Base-by-base conservation (phyloP, 495 filamentous ascomycete genomes). In the Staphylotrichum tortipilum region DNA sequence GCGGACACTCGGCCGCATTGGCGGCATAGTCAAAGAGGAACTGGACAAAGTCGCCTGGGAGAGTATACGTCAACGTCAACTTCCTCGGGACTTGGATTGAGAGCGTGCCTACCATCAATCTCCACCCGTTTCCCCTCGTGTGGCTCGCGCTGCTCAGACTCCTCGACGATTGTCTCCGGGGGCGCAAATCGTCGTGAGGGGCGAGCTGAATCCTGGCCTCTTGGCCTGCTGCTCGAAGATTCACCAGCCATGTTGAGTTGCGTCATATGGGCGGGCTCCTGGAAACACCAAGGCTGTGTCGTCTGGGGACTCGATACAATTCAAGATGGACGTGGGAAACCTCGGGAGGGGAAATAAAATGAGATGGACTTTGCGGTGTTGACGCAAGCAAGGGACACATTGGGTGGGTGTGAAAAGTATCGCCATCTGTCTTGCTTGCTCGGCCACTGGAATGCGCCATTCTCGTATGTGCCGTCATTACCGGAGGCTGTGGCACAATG, bases 11-110 rank as follows among this genome's bases (percentile, higher is more conserved):
- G 2, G 33, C 9, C 24, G 45, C 29, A 18, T 44, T 30, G 7
- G 26, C 39, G 9, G 56, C 45, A 26, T 60, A 60, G 4, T 38
- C 28, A 21, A 44, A 30, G 17, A 57, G 37, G 28, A 50, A 53
- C 2, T 42, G 7, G 3, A 57, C 19, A 17, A 60, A 54, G 1
- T 10, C 23, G 3, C 26, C 49, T 41, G 23, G 15, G n/a, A n/a
- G 9, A 22, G 0, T 0, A 2, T 6, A 3, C 14, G 35, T 52
- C 23, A 52, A 28, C 19, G 4, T 1, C 19, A 8, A 34, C 17
- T 3, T 22, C 12, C 12, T 5, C n/a, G 14, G 12, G 8, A 23
- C 37, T 40, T 38, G 21, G n/a, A 1, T 12, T 19, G 24, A 28
- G 5, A 9, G n/a, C 6, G 19, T 15, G 22, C 45, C 7, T 35